Conservation (phyloP, 2,329 filamentous ascomycete genomes). For the Pseudogymnoascus sp. region DNA sequence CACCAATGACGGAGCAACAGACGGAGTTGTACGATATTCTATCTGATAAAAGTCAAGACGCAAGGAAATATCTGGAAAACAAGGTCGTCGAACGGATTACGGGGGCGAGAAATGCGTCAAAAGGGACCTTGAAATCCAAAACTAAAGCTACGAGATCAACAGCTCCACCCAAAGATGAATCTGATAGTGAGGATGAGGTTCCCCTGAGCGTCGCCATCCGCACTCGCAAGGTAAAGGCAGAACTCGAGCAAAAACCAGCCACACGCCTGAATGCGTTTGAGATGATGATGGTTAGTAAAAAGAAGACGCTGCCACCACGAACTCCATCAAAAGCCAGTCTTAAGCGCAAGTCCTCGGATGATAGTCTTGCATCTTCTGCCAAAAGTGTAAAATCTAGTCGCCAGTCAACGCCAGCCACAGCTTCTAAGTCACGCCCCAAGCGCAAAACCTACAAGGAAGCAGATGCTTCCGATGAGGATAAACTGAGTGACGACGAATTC, state of each 20-base stretch:
- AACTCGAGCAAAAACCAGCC: constrained; percentile 10
- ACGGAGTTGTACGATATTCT: constrained; percentile 75
- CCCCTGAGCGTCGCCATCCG: constrained; percentile 19
- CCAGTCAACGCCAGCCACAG: constrained; percentile 60
- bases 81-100: constrained; percentile 63
- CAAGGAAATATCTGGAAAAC: constrained; percentile 70
- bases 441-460: constrained; percentile 43
- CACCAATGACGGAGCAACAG: constrained; percentile 83
- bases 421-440: constrained; percentile 38
- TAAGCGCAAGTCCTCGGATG: constrained; percentile 47
- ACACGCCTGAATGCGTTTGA: constrained; percentile 37
- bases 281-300: constrained; percentile 30
- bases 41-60: constrained; percentile 48
- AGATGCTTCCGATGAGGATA: constrained; percentile 51
- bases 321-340: constrained; percentile 31
- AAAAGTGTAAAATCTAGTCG: constrained; percentile 73
- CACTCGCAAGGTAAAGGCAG: constrained; percentile 19
- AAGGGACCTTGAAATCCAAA: constrained; percentile 5
- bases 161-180: constrained; percentile 15
- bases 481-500: constrained; percentile 74
- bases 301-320: constrained; percentile 12
- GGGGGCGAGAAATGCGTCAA: constrained; percentile 11
- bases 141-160: background rate
- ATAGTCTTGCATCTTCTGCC: constrained; percentile 35
- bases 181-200: constrained; percentile 24